phyloP scores from a whole-genome alignment of 306 rosid species.

The Inga oerstediana region DNA sequence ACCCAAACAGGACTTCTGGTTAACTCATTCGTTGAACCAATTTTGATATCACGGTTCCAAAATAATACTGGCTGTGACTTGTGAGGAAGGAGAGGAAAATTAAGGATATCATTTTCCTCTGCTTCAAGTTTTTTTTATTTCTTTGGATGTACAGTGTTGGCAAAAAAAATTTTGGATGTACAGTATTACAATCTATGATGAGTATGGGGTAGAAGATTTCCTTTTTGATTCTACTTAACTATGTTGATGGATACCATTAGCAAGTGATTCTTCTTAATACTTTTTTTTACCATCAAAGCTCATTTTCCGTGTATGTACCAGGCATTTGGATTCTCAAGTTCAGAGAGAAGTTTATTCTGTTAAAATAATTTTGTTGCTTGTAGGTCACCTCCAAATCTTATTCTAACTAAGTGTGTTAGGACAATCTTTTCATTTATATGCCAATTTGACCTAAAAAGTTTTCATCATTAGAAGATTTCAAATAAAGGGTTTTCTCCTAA shows the following conservation, averaged over 20 bases:
- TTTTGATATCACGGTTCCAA: background rate
- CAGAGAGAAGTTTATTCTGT: background rate
- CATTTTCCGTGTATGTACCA: too few relatives aligned
- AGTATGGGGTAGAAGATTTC: background rate
- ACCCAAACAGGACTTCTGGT: constrained; percentile 61
- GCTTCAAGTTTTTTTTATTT: background rate
- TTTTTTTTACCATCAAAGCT: too few relatives aligned
- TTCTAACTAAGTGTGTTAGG: too few relatives aligned
- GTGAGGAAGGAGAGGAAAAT: constrained; percentile 5
- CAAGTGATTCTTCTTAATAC: too few relatives aligned
- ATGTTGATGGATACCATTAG: background rate
- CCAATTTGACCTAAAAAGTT: too few relatives aligned
- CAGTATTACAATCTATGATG: background rate
- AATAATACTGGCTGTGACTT: background rate
- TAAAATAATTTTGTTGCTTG: too few relatives aligned
- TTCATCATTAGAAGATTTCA: too few relatives aligned
- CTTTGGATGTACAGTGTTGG: background rate
- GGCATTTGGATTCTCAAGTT: background rate
- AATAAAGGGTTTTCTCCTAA: too few relatives aligned
- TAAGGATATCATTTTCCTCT: background rate
- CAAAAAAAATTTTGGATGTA: too few relatives aligned
- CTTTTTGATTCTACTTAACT: background rate
- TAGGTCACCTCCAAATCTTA: too few relatives aligned
- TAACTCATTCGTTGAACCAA: constrained; percentile 46
- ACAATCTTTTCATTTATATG: too few relatives aligned